phyloP scores from a whole-genome alignment of 2,329 filamentous ascomycete species.

The Podosphaera aphanis region DNA sequence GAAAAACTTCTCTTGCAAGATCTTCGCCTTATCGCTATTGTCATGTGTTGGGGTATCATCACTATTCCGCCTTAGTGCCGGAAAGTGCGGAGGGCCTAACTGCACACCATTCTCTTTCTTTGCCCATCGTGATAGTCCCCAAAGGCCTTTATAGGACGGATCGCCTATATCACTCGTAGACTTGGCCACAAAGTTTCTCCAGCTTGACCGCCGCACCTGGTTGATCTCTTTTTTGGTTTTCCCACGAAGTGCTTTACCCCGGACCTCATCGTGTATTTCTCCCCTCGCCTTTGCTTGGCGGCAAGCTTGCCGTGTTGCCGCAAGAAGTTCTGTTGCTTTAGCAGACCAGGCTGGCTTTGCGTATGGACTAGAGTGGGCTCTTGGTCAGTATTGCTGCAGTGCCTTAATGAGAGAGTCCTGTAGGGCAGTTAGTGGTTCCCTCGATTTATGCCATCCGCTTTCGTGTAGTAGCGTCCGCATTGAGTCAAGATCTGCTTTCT shows the following conservation, averaged over 20 bases:
- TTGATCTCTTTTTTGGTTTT: background rate
- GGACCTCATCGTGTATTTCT: background rate
- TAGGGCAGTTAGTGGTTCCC: background rate
- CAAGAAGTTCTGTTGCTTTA: background rate
- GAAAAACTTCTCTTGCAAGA: background rate
- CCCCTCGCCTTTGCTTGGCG: background rate
- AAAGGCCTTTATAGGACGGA: background rate
- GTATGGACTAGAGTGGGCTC: background rate
- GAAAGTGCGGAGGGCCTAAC: background rate
- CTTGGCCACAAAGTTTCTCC: background rate
- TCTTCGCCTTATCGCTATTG: background rate
- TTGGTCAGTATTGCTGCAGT: background rate
- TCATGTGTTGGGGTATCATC: background rate
- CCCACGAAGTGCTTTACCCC: background rate
- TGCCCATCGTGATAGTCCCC: background rate
- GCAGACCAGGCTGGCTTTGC: background rate
- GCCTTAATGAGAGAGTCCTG: background rate
- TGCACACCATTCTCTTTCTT: background rate
- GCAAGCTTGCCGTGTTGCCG: background rate
- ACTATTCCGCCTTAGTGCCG: background rate
- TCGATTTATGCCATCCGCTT: background rate
- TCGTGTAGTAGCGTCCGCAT: background rate
- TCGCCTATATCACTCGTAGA: background rate
- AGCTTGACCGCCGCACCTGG: background rate
- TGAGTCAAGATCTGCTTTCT: background rate